phyloP scores from a whole-genome alignment of 2,329 filamentous ascomycete genomes.

The Thielaviopsis populi region DNA sequence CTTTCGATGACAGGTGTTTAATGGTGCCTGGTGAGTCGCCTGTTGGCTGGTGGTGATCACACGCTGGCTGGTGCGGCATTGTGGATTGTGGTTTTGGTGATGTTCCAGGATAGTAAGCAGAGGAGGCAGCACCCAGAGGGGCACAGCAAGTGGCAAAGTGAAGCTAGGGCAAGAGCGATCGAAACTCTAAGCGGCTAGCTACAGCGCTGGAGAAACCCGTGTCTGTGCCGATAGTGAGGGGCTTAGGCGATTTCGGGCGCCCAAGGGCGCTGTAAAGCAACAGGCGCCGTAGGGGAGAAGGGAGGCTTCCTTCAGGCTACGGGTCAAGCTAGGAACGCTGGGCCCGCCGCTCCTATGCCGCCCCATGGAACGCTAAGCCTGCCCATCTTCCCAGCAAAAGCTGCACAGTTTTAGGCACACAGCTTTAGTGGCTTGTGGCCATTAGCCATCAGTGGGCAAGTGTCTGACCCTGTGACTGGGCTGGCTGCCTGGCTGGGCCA shows the following conservation, averaged over 20 bases:
- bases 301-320: not conserved
- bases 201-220: not conserved
- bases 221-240: not conserved
- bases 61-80: not conserved
- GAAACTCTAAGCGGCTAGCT: not conserved
- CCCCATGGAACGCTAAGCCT: not conserved
- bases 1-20: not conserved
- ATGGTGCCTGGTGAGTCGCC: not conserved
- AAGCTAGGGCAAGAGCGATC: not conserved
- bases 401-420: too few relatives aligned
- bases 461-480: too few relatives aligned
- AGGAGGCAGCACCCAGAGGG: not conserved
- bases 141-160: not conserved
- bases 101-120: not conserved
- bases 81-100: not conserved
- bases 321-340: too few relatives aligned
- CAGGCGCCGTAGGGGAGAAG: not conserved
- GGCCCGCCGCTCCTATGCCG: not conserved
- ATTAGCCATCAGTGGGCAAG: too few relatives aligned
- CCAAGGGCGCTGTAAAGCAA: not conserved
- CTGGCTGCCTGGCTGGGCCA: too few relatives aligned
- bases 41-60: not conserved
- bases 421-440: too few relatives aligned
- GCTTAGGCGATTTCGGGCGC: not conserved
- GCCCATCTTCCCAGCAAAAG: not conserved